phyloP scores from a whole-genome alignment of 768 basidiomycete genomes.

The Pisolithus microcarpus region DNA sequence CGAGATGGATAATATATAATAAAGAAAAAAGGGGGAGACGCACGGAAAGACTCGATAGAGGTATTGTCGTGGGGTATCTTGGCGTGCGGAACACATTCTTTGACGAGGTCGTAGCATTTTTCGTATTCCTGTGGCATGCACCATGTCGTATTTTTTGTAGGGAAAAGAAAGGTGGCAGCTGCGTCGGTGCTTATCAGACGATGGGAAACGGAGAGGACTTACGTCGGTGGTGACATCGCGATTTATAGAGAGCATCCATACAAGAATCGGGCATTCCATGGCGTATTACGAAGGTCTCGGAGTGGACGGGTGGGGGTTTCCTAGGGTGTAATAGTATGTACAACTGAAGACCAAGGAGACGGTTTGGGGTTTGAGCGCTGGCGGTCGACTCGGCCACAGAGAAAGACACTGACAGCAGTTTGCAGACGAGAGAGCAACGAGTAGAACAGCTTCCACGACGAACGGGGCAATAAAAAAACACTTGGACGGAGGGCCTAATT shows the following conservation, averaged over 20 bases:
- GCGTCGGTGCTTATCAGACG: background rate
- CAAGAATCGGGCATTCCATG: constrained; percentile 61
- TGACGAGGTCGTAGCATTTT: constrained; percentile 52
- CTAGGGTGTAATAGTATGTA: background rate
- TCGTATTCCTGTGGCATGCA: constrained; percentile 57
- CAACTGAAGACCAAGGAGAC: background rate
- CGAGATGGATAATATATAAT: background rate
- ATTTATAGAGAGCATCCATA: constrained; percentile 77
- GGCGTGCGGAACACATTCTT: constrained; percentile 53
- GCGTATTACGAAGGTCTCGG: background rate
- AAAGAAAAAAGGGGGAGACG: constrained; percentile 21
- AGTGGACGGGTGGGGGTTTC: background rate
- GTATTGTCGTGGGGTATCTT: constrained; percentile 47
- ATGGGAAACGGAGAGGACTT: constrained; percentile 13
- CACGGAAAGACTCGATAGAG: constrained; percentile 62
- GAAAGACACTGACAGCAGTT: no score
- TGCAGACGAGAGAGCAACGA: no score
- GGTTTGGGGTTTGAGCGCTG: no score
- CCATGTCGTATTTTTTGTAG: background rate
- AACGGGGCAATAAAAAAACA: no score
- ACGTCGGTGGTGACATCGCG: constrained; percentile 65
- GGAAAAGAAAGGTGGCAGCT: background rate
- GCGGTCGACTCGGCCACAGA: no score
- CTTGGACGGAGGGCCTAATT: no score
- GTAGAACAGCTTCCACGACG: no score